Percentiles rank a stretch among this genome's conserved stretches.
Evolutionary conservation across 148 eudicot genomes (phyloP).

Genomic region (Vaccinium myrtillus): DNA sequence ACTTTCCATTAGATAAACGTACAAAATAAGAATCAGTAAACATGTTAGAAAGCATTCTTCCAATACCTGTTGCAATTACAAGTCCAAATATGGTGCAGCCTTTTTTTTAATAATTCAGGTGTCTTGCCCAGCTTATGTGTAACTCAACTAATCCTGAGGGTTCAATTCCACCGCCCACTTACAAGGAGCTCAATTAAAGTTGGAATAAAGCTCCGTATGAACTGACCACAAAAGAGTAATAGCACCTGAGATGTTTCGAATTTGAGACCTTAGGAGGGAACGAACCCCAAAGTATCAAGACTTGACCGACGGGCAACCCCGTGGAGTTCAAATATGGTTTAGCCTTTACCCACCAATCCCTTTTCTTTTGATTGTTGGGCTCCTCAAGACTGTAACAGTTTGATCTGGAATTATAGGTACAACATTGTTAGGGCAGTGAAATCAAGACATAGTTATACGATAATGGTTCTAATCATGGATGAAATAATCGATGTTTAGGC

Average conservation of each 20-base stretch:
- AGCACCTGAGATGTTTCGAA: too few species aligned
- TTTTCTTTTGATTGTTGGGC: neutral
- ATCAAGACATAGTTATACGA: neutral
- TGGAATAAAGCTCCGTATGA: too few species aligned
- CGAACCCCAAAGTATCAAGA: too few species aligned
- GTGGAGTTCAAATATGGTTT: too few species aligned
- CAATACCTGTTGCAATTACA: slow-evolving; percentile 1
- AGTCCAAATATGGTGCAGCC: neutral
- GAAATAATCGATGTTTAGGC: neutral
- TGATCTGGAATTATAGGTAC: neutral
- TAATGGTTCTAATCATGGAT: neutral
- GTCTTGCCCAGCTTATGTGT: too few species aligned
- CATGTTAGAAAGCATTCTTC: neutral
- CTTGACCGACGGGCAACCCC: too few species aligned
- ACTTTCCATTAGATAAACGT: neutral
- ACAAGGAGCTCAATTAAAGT: too few species aligned
- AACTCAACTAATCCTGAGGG: too few species aligned
- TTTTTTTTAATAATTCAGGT: too few species aligned
- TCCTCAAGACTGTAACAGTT: neutral
- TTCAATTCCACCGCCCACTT: too few species aligned
- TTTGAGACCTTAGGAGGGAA: too few species aligned
- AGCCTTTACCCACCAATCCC: neutral
- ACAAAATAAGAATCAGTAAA: neutral
- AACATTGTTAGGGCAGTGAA: neutral
- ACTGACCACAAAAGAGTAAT: too few species aligned